A percentile compares a stretch with the other conserved stretches of the same genome.
Evolutionary conservation across 495 filamentous ascomycete species (phyloP).

Genomic region (Penicillium parvum): DNA sequence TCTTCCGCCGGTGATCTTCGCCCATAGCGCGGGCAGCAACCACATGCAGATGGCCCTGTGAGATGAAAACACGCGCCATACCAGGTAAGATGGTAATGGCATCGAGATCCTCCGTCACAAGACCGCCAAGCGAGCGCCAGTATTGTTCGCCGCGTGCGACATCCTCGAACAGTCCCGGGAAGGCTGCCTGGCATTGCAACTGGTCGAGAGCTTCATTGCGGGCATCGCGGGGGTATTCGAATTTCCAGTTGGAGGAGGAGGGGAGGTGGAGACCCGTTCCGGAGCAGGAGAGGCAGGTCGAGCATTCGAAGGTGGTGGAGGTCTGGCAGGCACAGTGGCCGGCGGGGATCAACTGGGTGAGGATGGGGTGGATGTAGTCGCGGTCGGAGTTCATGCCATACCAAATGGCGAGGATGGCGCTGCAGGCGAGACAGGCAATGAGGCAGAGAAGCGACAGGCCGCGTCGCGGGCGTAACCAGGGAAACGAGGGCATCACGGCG

Average conservation of each 20-base stretch:
- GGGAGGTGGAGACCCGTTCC: slow-evolving; percentile 12
- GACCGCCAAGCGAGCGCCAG: slow-evolving; percentile 26
- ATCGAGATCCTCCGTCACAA: slow-evolving; percentile 32
- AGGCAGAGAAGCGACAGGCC: slow-evolving; percentile 22
- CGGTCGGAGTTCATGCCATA: slow-evolving; percentile 40
- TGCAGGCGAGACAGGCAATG: slow-evolving; percentile 15
- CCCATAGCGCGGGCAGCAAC: slow-evolving; percentile 30
- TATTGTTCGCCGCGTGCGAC: slow-evolving; percentile 31
- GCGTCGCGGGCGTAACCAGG: slow-evolving; percentile 24
- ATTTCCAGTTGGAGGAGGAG: slow-evolving; percentile 28
- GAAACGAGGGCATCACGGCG: slow-evolving; percentile 23
- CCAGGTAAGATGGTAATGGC: slow-evolving; percentile 24
- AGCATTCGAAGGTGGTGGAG: slow-evolving; percentile 39
- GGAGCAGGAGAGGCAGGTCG: slow-evolving; percentile 35
- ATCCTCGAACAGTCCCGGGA: slow-evolving; percentile 47
- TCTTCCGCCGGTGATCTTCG: slow-evolving; percentile 42
- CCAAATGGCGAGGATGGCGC: slow-evolving; percentile 29
- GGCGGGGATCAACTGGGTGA: slow-evolving; percentile 39
- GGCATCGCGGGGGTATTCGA: slow-evolving; percentile 31
- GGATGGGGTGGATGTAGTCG: slow-evolving; percentile 33
- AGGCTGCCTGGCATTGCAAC: slow-evolving; percentile 39
- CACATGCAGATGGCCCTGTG: slow-evolving; percentile 35
- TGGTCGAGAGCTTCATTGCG: slow-evolving; percentile 32
- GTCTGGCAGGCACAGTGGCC: slow-evolving; percentile 41
- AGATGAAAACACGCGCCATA: slow-evolving; percentile 36